These are phyloP conservation scores for Dovyalis caffra DNA, from an alignment of 345 rosid species.

Conservation along the genomic window DNA sequence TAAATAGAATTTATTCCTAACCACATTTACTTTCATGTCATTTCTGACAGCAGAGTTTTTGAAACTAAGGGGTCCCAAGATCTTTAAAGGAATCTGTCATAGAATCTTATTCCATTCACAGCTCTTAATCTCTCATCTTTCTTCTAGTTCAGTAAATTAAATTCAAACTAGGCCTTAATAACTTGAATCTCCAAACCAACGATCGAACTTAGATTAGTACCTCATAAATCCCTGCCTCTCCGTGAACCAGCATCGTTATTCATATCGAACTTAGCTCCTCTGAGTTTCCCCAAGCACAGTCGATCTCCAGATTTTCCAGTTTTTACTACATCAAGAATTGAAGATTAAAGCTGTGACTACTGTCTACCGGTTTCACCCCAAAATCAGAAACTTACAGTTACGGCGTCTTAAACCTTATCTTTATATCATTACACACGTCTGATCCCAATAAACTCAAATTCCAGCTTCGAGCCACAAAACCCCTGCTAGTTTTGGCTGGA, in stretches of 20 bases:
- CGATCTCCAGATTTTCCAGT: neutral
- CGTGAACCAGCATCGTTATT: neutral
- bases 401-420: neutral
- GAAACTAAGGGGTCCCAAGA: neutral
- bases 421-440: neutral
- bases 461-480: neutral
- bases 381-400: neutral
- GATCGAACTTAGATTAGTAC: neutral
- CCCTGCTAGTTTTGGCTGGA: neutral
- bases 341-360: neutral
- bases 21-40: neutral
- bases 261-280: neutral
- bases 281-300: neutral
- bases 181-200: neutral
- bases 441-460: constrained; percentile 9
- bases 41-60: neutral
- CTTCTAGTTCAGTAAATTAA: neutral
- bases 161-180: neutral
- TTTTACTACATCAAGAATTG: neutral
- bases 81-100: neutral
- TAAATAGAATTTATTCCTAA: neutral
- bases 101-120: neutral
- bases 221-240: neutral
- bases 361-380: neutral
- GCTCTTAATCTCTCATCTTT: neutral